These are phyloP conservation scores for Balansia obtecta DNA, from an alignment of 2,329 filamentous ascomycete genomes.

Conservation along the genomic window DNA sequence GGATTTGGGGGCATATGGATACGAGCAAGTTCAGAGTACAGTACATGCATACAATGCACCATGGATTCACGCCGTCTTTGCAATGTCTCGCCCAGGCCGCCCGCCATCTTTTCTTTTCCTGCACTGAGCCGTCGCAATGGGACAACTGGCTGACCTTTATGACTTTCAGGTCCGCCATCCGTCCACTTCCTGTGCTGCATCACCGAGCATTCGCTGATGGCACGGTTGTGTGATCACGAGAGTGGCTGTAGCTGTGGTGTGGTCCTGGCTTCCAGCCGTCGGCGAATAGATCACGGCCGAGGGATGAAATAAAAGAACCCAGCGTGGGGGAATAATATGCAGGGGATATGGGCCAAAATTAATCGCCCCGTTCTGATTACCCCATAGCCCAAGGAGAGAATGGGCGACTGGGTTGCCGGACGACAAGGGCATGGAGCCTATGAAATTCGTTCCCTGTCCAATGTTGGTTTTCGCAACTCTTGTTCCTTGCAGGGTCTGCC, in stretches of 20 bases:
- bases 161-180: neutral
- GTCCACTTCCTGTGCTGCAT: neutral
- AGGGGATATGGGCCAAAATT: no score
- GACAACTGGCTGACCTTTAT: neutral
- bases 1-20: neutral
- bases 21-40: no score
- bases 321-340: no score
- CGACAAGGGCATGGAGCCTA: no score
- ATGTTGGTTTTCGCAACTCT: neutral
- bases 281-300: neutral
- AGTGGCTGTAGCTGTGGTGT: conserved; percentile 2
- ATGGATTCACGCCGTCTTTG: neutral
- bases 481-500: neutral
- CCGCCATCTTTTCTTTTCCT: neutral
- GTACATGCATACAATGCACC: neutral
- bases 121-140: neutral
- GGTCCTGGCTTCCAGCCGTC: neutral
- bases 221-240: neutral
- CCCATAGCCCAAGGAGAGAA: no score
- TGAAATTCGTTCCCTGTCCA: no score
- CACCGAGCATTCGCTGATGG: neutral
- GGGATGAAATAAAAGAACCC: neutral
- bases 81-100: neutral
- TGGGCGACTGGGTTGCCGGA: no score
- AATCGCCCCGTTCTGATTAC: no score